Evolutionary conservation across 129 eudicot genomes (phyloP).

Genomic region (Oenanthe sinensis): DNA sequence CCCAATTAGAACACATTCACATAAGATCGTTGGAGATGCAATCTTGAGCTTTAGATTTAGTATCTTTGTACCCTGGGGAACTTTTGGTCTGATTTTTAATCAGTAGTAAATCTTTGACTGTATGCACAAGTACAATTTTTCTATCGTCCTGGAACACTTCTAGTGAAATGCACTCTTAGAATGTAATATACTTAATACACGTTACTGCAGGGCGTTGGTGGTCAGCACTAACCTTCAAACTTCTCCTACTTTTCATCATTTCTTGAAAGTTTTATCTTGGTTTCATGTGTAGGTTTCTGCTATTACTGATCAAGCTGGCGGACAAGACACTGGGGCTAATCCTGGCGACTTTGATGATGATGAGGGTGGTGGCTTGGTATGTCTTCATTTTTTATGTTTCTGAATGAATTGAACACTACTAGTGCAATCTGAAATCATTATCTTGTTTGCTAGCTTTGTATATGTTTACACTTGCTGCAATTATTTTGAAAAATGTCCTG

Average conservation of each 20-base stretch:
- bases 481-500: background rate
- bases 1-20: background rate
- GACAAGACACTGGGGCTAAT: conserved; percentile 71
- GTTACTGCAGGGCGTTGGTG: background rate
- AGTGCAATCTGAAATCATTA: background rate
- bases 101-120: background rate
- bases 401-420: background rate
- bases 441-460: background rate
- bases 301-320: conserved; percentile 73
- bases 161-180: background rate
- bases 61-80: background rate
- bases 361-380: conserved; percentile 86
- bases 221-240: background rate
- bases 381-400: conserved; percentile 10
- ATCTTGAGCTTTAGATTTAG: background rate
- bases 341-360: conserved; percentile 84
- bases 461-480: background rate
- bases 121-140: background rate
- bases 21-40: background rate
- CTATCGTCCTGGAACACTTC: background rate
- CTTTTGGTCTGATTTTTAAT: background rate
- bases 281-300: conserved; percentile 57
- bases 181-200: background rate
- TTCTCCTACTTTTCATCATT: background rate
- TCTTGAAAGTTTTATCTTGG: background rate